Evolutionary conservation across 2,329 filamentous ascomycete species (phyloP).

Genomic region (Botrytis fragariae): DNA sequence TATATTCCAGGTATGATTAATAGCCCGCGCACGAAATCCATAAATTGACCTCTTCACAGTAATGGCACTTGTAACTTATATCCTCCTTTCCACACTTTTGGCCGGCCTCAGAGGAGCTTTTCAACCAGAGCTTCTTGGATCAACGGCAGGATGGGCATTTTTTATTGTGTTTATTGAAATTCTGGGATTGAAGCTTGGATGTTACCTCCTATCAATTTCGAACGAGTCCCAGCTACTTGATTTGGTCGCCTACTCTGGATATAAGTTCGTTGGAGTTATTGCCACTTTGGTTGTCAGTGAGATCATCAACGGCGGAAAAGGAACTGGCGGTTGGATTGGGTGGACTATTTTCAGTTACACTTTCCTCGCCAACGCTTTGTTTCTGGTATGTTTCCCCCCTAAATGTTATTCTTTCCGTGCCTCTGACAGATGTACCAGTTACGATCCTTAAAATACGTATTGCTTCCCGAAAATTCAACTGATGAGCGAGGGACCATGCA

Average conservation of each 20-base stretch:
- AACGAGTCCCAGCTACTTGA: slow-evolving; percentile 93
- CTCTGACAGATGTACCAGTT: slow-evolving; percentile 55
- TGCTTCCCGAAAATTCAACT: slow-evolving; percentile 77
- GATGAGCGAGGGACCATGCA: slow-evolving; percentile 61
- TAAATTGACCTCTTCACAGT: slow-evolving; percentile 44
- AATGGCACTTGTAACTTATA: slow-evolving; percentile 97
- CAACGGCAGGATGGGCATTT: slow-evolving; percentile 75
- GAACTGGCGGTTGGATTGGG: slow-evolving; percentile 83
- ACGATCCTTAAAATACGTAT: slow-evolving; percentile 90
- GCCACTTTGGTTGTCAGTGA: slow-evolving; percentile 79
- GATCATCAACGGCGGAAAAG: slow-evolving; percentile 71
- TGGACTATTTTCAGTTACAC: slow-evolving; percentile 91
- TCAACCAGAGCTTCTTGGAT: slow-evolving; percentile 87
- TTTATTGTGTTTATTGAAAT: slow-evolving; percentile 86
- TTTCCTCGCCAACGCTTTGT: slow-evolving; percentile 91
- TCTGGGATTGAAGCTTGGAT: slow-evolving; percentile 83
- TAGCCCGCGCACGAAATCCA: background rate
- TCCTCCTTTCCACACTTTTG: slow-evolving; percentile 85
- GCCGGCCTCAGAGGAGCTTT: slow-evolving; percentile 89
- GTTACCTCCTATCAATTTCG: slow-evolving; percentile 89
- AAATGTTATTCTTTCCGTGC: background rate
- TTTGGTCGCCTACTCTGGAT: slow-evolving; percentile 92
- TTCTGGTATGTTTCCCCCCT: slow-evolving; percentile 64
- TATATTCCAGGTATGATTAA: slow-evolving; percentile 67
- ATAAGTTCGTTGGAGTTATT: slow-evolving; percentile 98